Percentiles rank a stretch among this genome's conserved stretches.
Conservation (phyloP, 441 rosid genomes). For the Erodium texanum region DNA sequence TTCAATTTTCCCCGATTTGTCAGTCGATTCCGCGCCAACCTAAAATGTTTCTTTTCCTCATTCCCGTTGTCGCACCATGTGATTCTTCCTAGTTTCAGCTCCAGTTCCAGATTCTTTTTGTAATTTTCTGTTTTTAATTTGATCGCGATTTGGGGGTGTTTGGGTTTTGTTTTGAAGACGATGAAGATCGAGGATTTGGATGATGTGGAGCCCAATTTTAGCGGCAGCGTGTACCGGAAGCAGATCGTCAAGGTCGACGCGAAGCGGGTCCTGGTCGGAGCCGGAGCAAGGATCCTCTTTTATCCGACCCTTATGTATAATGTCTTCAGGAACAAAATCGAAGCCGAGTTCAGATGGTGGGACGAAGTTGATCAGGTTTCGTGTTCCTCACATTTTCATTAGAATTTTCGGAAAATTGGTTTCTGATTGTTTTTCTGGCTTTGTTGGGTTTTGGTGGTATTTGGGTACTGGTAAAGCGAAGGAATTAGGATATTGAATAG, state of each 20-base stretch:
- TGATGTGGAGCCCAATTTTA: not conserved
- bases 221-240: not conserved
- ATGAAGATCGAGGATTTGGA: not conserved
- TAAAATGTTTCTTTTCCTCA: too few relatives aligned
- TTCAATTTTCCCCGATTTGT: too few relatives aligned
- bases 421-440: too few relatives aligned
- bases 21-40: too few relatives aligned
- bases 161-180: not conserved
- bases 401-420: too few relatives aligned
- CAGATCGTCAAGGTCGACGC: not conserved
- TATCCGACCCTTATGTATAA: constrained; percentile 66
- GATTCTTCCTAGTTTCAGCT: too few relatives aligned
- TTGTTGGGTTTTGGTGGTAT: not conserved
- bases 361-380: constrained; percentile 65
- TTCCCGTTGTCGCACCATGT: too few relatives aligned
- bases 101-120: too few relatives aligned
- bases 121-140: too few relatives aligned
- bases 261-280: not conserved
- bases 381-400: too few relatives aligned
- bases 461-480: not conserved
- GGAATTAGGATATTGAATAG: not conserved
- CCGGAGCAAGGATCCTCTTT: constrained; percentile 63
- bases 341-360: constrained; percentile 72
- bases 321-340: constrained; percentile 57
- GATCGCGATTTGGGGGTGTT: too few relatives aligned